These are phyloP conservation scores for Saxophila tyrrhenica DNA, from an alignment of 495 filamentous ascomycete species.

Conservation along the genomic window DNA sequence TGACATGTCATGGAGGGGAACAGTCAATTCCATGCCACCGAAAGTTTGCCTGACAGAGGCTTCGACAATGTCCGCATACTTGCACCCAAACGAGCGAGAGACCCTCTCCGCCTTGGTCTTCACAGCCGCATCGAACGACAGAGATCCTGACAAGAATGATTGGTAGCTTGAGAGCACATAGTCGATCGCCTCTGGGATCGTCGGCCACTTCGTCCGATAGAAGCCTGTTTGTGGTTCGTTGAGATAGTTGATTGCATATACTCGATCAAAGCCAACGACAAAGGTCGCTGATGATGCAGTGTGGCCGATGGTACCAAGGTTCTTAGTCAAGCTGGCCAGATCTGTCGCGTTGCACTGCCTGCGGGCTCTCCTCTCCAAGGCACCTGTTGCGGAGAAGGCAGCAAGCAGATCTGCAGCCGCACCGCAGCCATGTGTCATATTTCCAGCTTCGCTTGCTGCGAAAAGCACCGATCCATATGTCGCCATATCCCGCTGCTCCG, in stretches of 20 bases:
- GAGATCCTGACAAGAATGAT: constrained; percentile 26
- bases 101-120: constrained; percentile 37
- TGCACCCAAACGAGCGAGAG: constrained; percentile 25
- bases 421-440: neutral
- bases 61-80: constrained; percentile 25
- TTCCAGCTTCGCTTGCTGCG: neutral
- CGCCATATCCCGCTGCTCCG: constrained; percentile 29
- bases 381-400: neutral
- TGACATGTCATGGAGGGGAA: constrained; percentile 34
- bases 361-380: neutral
- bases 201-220: constrained; percentile 26
- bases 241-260: constrained; percentile 42
- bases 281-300: constrained; percentile 28
- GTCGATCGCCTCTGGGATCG: constrained; percentile 1
- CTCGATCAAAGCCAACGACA: constrained; percentile 43
- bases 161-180: constrained; percentile 32
- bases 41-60: constrained; percentile 30
- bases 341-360: neutral
- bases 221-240: constrained; percentile 48
- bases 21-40: constrained; percentile 29
- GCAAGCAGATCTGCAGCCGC: neutral
- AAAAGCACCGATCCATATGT: constrained; percentile 34
- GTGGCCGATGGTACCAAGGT: neutral
- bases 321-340: neutral
- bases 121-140: constrained; percentile 37